Percentiles rank a stretch among this genome's conserved stretches.
phyloP scores from a whole-genome alignment of 1,284 basidiomycete species.

The Rhodotorula sp. region DNA sequence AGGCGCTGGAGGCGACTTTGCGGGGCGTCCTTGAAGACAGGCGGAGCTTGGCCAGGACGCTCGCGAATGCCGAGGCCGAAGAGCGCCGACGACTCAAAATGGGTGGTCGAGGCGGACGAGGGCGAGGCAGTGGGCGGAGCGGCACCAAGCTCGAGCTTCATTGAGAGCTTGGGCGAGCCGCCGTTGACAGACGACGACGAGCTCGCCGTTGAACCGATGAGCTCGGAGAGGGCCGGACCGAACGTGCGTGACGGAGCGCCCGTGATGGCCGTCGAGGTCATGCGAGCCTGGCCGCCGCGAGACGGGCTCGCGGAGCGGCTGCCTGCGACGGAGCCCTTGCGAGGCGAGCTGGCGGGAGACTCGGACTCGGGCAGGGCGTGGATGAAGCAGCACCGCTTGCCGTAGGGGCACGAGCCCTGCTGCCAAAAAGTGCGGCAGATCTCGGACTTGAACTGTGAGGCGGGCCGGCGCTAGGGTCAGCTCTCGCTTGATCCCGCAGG shows the following conservation, averaged over 20 bases:
- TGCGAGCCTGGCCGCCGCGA: constrained; percentile 23
- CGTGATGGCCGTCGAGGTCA: constrained; percentile 29
- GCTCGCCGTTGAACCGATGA: constrained; percentile 11
- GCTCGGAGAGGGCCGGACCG: constrained; percentile 29
- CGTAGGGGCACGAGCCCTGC: constrained; percentile 83
- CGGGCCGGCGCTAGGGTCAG: constrained; percentile 23
- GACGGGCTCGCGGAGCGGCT: constrained; percentile 18
- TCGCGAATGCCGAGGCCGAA: constrained; percentile 35
- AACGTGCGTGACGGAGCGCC: constrained; percentile 27
- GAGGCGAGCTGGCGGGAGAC: not conserved
- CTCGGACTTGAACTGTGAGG: constrained; percentile 77
- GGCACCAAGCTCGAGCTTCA: constrained; percentile 9
- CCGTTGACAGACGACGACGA: constrained; percentile 15
- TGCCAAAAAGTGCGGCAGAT: constrained; percentile 90
- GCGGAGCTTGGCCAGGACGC: constrained; percentile 33
- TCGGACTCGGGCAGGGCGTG: constrained; percentile 56
- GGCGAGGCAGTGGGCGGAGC: not conserved
- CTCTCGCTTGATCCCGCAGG: constrained; percentile 20
- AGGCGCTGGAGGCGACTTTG: constrained; percentile 34
- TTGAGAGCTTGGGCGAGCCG: too few relatives aligned
- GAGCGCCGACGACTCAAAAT: constrained; percentile 11
- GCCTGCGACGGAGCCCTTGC: not conserved
- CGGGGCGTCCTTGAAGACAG: constrained; percentile 31
- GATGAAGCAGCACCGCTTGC: constrained; percentile 78
- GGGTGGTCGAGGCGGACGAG: not conserved